Conservation (phyloP, 2,329 filamentous ascomycete species). For the Coniochaeta ligniaria region DNA sequence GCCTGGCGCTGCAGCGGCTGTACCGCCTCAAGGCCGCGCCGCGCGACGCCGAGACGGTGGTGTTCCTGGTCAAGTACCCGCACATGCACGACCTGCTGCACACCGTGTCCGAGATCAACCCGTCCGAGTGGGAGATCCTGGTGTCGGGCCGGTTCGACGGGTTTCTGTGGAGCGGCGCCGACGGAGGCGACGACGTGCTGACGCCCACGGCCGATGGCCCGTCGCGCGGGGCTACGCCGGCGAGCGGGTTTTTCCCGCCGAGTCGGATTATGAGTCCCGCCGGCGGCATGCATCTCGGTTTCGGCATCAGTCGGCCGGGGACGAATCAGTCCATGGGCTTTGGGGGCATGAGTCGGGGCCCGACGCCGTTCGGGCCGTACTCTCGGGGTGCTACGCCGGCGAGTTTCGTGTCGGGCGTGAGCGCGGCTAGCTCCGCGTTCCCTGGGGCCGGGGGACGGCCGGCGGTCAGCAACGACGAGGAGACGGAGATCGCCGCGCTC, state of each 20-base stretch:
- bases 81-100: slow-evolving; percentile 78
- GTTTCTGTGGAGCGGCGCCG: slow-evolving; percentile 85
- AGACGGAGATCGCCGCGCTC: slow-evolving; percentile 82
- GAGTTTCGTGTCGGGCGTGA: slow-evolving; percentile 44
- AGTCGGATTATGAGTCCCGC: slow-evolving; percentile 27
- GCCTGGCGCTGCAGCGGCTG: slow-evolving; percentile 73
- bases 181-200: slow-evolving; percentile 24
- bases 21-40: slow-evolving; percentile 70
- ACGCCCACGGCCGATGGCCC: slow-evolving; percentile 30
- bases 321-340: slow-evolving; percentile 41
- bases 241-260: slow-evolving; percentile 36
- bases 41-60: slow-evolving; percentile 76
- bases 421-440: slow-evolving; percentile 38
- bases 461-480: slow-evolving; percentile 82
- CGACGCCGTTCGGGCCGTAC: slow-evolving; percentile 16
- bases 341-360: not conserved
- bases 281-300: not conserved
- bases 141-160: slow-evolving; percentile 92
- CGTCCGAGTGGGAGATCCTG: slow-evolving; percentile 94
- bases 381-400: slow-evolving; percentile 34
- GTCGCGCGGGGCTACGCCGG: slow-evolving; percentile 48
- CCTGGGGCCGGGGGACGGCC: slow-evolving; percentile 36
- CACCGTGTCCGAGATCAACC: slow-evolving; percentile 79
- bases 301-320: slow-evolving; percentile 28
- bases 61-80: slow-evolving; percentile 79